Evolutionary conservation across 495 filamentous ascomycete genomes (phyloP).

Genomic region (Hypoxylon rickii): DNA sequence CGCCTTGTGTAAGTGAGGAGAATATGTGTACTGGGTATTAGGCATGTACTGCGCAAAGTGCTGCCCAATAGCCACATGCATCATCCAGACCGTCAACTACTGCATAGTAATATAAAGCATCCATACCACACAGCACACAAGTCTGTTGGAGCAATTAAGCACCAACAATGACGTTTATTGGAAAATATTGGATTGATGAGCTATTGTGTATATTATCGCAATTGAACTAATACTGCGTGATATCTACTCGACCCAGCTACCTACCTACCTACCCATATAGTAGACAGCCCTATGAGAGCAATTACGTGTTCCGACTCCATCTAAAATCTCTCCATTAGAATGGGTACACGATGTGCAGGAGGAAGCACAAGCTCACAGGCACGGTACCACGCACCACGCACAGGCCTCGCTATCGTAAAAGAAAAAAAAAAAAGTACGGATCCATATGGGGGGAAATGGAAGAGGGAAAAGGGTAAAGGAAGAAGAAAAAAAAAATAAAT

Average conservation of each 20-base stretch:
- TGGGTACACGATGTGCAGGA: background rate
- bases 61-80: too few species aligned
- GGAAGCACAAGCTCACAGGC: too few species aligned
- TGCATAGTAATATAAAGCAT: too few species aligned
- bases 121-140: background rate
- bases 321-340: background rate
- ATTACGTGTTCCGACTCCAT: background rate
- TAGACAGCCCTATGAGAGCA: background rate
- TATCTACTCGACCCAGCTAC: background rate
- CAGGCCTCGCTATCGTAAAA: too few species aligned
- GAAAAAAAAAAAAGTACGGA: too few species aligned
- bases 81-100: too few species aligned
- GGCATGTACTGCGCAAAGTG: too few species aligned
- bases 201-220: too few species aligned
- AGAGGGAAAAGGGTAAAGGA: too few species aligned
- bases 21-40: too few species aligned
- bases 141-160: background rate
- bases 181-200: background rate
- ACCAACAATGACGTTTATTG: background rate
- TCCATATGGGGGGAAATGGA: too few species aligned
- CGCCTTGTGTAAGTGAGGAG: background rate
- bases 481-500: too few species aligned
- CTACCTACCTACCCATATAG: background rate
- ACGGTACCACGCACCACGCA: background rate
- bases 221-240: background rate